Percentiles rank a stretch among this genome's conserved stretches.
These are phyloP conservation scores for Geotrichum candidum DNA, from an alignment of 1,139 yeast genomes.

Conservation along the genomic window DNA sequence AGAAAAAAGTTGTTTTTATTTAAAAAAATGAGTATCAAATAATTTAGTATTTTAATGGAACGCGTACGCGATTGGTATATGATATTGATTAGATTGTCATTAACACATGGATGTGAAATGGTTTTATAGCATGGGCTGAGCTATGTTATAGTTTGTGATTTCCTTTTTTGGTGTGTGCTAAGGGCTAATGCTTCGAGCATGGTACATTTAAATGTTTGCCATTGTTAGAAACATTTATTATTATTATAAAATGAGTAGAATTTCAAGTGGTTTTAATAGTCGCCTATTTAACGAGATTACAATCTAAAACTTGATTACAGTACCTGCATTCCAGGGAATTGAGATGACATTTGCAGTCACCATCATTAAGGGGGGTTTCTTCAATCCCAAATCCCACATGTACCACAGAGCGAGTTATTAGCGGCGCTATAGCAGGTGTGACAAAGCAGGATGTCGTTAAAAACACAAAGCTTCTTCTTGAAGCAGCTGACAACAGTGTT, in stretches of 20 bases:
- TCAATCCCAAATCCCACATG: conserved; percentile 72
- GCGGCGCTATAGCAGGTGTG: conserved; percentile 65
- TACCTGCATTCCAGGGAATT: conserved; percentile 32
- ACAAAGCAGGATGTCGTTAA: conserved; percentile 79
- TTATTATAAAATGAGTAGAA: neutral
- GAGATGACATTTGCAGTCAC: conserved; percentile 29
- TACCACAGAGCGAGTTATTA: conserved; percentile 67
- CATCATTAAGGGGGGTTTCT: conserved; percentile 55
- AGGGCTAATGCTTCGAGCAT: neutral
- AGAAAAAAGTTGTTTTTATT: no score
- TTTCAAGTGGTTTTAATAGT: neutral
- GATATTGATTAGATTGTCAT: neutral
- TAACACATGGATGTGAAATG: no score
- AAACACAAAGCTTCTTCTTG: conserved; percentile 57
- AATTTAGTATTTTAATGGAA: neutral
- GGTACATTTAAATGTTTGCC: neutral
- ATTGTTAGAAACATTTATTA: no score
- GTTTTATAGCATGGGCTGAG: neutral
- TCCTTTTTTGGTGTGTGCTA: neutral
- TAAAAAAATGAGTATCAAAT: neutral
- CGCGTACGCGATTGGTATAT: neutral
- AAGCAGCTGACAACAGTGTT: conserved; percentile 37
- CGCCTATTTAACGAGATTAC: neutral
- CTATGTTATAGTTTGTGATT: no score
- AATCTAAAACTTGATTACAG: conserved; percentile 23